Percentiles rank a stretch among this genome's conserved stretches.
Conservation (phyloP, 1,139 yeast genomes). For the Geotrichum restrictum region DNA sequence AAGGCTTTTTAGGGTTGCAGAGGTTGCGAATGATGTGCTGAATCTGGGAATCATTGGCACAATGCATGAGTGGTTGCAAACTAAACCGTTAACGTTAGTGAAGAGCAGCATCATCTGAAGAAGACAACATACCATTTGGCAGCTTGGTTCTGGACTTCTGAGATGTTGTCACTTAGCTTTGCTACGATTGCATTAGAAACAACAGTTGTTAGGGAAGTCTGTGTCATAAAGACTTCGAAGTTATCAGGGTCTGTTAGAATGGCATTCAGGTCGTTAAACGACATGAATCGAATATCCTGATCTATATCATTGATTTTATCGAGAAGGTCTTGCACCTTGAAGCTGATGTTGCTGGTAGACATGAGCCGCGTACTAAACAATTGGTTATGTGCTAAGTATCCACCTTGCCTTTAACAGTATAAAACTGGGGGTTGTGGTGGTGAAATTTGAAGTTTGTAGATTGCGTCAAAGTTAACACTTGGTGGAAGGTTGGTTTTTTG, state of each 20-base stretch:
- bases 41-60: conserved; percentile 9
- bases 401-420: too few relatives aligned
- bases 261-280: conserved; percentile 67
- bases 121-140: conserved; percentile 47
- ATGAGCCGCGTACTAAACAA: too few relatives aligned
- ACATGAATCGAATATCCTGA: conserved; percentile 85
- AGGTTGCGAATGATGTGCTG: conserved; percentile 5
- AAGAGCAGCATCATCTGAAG: neutral
- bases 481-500: too few relatives aligned
- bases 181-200: conserved; percentile 43
- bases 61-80: conserved; percentile 19
- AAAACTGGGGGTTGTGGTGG: too few relatives aligned
- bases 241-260: conserved; percentile 39
- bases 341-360: neutral
- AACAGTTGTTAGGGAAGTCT: conserved; percentile 36
- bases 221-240: conserved; percentile 25
- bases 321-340: conserved; percentile 21
- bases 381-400: too few relatives aligned
- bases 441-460: too few relatives aligned
- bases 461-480: too few relatives aligned
- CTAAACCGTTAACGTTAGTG: conserved; percentile 13
- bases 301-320: conserved; percentile 46
- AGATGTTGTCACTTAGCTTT: conserved; percentile 57
- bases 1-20: conserved; percentile 8
- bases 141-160: conserved; percentile 79